These are phyloP conservation scores for Scleroderma bovista DNA, from an alignment of 768 basidiomycete species.

Conservation along the genomic window DNA sequence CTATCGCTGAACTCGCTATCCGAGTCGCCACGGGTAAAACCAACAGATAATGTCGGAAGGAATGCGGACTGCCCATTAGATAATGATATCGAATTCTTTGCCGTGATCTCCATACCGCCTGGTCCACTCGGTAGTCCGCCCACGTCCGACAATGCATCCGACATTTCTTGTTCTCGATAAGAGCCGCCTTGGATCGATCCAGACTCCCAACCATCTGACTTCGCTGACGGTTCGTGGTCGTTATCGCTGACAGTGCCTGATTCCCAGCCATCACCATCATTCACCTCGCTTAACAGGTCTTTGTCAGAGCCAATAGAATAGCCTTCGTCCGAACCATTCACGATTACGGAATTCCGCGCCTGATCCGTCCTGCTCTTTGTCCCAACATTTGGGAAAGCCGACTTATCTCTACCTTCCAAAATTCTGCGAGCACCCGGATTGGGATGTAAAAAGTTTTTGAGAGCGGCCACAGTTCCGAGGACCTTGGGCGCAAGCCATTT, in stretches of 20 bases:
- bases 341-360: neutral
- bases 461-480: constrained; percentile 41
- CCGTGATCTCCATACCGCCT: constrained; percentile 7
- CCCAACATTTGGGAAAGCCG: neutral
- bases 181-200: constrained; percentile 31
- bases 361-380: constrained; percentile 10
- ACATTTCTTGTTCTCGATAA: constrained; percentile 26
- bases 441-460: constrained; percentile 41
- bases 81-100: constrained; percentile 18
- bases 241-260: constrained; percentile 37
- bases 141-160: constrained; percentile 30
- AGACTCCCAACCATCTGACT: constrained; percentile 29
- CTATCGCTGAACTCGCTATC: constrained; percentile 72
- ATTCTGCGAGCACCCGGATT: constrained; percentile 10
- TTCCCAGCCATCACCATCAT: constrained; percentile 34
- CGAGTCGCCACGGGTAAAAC: constrained; percentile 76
- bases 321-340: neutral
- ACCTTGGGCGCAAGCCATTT: constrained; percentile 65
- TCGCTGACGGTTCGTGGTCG: constrained; percentile 17
- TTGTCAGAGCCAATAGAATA: constrained; percentile 1
- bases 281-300: constrained; percentile 13
- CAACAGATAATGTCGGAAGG: constrained; percentile 83
- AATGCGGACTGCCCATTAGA: constrained; percentile 61
- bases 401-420: constrained; percentile 8
- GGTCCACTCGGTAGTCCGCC: too few species aligned